phyloP scores from a whole-genome alignment of 768 basidiomycete genomes.

The Boletus rubropictus region DNA sequence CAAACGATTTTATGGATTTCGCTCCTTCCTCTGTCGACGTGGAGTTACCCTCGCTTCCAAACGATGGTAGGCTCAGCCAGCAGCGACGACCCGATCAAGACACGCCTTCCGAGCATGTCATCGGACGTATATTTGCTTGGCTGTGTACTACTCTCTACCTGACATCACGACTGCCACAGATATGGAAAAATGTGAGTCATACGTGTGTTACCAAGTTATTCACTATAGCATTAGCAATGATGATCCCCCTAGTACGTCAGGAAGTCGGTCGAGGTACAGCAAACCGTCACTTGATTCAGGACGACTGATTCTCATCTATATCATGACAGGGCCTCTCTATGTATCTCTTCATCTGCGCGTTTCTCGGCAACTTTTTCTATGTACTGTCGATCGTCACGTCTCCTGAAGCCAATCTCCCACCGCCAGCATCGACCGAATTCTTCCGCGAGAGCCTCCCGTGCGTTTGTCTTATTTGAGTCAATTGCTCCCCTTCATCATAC shows the following conservation, averaged over 20 bases:
- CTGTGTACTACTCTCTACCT: conserved; percentile 88
- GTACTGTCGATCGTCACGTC: conserved; percentile 85
- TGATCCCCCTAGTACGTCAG: conserved; percentile 56
- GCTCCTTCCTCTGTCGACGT: conserved; percentile 10
- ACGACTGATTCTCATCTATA: conserved; percentile 3
- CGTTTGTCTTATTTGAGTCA: conserved; percentile 28
- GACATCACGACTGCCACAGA: conserved; percentile 91
- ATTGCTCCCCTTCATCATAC: not conserved
- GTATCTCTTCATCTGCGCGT: conserved; percentile 89
- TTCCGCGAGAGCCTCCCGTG: conserved; percentile 82
- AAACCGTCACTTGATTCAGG: conserved; percentile 1
- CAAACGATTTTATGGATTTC: conserved; percentile 3
- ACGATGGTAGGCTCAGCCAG: conserved; percentile 1
- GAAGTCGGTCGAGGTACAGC: conserved; percentile 77
- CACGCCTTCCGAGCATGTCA: conserved; percentile 47
- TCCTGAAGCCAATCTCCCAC: conserved; percentile 52
- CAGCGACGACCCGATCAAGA: conserved; percentile 19
- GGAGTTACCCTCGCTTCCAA: conserved; percentile 14
- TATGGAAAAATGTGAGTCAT: conserved; percentile 93
- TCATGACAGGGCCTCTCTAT: conserved; percentile 77
- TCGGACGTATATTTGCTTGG: conserved; percentile 95
- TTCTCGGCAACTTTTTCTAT: conserved; percentile 90
- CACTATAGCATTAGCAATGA: conserved; percentile 3
- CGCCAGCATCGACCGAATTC: conserved; percentile 57
- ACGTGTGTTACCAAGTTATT: not conserved